These are phyloP conservation scores for Pichia occidentalis DNA, from an alignment of 805 yeast species.

Conservation along the genomic window DNA sequence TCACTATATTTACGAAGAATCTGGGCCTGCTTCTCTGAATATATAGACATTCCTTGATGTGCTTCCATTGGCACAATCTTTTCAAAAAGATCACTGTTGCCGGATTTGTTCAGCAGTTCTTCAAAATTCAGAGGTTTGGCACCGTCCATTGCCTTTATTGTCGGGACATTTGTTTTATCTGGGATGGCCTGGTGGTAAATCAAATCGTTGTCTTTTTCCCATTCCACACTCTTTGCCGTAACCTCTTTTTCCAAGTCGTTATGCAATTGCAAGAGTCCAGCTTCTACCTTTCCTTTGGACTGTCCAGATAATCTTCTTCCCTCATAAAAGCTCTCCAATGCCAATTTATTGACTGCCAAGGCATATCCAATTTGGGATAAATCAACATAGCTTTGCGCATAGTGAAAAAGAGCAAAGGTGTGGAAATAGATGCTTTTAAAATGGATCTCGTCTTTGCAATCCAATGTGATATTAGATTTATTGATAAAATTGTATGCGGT, in stretches of 20 bases:
- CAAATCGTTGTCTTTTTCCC: conserved; percentile 81
- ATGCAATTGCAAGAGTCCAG: conserved; percentile 3
- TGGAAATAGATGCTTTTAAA: conserved; percentile 51
- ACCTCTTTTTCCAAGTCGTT: conserved; percentile 13
- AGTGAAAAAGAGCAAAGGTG: conserved; percentile 54
- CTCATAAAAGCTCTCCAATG: neutral
- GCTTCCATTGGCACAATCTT: conserved; percentile 80
- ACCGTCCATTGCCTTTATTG: conserved; percentile 62
- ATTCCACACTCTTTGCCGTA: conserved; percentile 26
- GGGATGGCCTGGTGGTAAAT: conserved; percentile 82
- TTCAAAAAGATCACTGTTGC: conserved; percentile 57
- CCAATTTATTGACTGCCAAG: conserved; percentile 53
- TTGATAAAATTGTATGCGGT: conserved; percentile 42
- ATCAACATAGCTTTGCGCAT: conserved; percentile 49
- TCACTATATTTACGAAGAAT: conserved; percentile 70
- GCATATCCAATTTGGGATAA: conserved; percentile 67
- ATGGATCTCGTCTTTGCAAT: conserved; percentile 47
- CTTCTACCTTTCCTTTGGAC: neutral
- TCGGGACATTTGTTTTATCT: conserved; percentile 49
- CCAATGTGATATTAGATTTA: conserved; percentile 24
- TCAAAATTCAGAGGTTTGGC: conserved; percentile 52
- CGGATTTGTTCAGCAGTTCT: conserved; percentile 40
- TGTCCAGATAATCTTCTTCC: neutral
- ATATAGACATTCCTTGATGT: conserved; percentile 79
- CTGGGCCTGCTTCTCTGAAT: conserved; percentile 84